Conservation (phyloP, 768 basidiomycete species). For the Serendipita vermifera region DNA sequence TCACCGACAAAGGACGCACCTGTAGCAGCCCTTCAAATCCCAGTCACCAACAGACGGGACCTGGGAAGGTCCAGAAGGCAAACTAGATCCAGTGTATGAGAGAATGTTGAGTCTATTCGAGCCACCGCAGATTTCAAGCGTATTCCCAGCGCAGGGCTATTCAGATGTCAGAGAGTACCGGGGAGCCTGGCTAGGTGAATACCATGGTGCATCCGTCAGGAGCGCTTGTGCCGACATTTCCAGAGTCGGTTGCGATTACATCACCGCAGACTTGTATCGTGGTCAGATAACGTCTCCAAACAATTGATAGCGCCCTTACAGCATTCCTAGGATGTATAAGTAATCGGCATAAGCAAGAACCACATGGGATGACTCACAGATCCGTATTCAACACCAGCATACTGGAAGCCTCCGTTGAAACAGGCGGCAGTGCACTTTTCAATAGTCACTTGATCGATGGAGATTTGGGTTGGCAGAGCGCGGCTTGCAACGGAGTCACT, state of each 20-base stretch:
- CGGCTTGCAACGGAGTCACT: neutral
- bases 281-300: neutral
- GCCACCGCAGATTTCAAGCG: neutral
- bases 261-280: neutral
- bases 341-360: neutral
- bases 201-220: neutral
- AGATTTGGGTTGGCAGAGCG: neutral
- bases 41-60: neutral
- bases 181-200: no score
- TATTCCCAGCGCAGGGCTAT: neutral
- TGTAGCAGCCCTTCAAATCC: neutral
- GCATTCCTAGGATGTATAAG: neutral
- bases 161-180: neutral
- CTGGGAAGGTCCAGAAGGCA: neutral
- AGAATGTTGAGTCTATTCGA: neutral
- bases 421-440: neutral
- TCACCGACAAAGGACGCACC: neutral
- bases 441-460: neutral
- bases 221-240: neutral
- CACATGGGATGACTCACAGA: neutral
- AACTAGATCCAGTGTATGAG: neutral
- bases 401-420: neutral
- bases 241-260: neutral
- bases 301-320: neutral
- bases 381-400: neutral